Base-by-base conservation (phyloP, 192 early-diverging fungal species). In the Cetraspora pellucida region DNA sequence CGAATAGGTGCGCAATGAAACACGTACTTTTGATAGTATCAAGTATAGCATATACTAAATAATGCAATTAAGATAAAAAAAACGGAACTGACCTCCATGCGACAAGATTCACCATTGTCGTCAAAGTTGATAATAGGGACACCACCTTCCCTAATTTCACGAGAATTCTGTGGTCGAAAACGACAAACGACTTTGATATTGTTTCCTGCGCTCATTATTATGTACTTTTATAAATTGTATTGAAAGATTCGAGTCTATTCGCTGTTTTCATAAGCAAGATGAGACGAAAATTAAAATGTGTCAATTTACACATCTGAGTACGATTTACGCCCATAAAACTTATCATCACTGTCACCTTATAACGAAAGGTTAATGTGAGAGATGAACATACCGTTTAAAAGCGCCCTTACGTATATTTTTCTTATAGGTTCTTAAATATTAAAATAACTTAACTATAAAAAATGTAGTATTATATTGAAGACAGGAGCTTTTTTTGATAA, bases 181-280 rank as follows among this genome's bases (percentile, higher is more conserved):
- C 97, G 92, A 87, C 95, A 96, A 75, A 99, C 93, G 76, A 99
- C 97, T 82, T 93, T 93, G 86, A 99, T 98, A 82, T 94, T 96
- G 82, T 92, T 95, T 81, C 82, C 44, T 1, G 50, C 23, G 16
- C 54, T 21, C 54, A 73, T 73, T 37, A 57, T 57, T 27, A 21
- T 68, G 19, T 27, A 25, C 21, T 47, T 68, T n/a, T 47, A 47
- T 47, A 13, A 47, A 45, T 44, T 13, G 45, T 58, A n/a, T 58
- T 10, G 13, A 11, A 23, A 46, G n/a, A 67, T 19, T 30, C 23
- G 17, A 49, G 19, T 68, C n/a, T 68, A 68, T 47, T 37, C 46
- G 11, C 14, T 68, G 2, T 45, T 25, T 68, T n/a, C 46, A 13
- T 23, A 68, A 19, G 46, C 66, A 25, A 27, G 45, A 68, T 47